phyloP scores from a whole-genome alignment of 352 stramenopile genomes.

The Achlya hypogyna region DNA sequence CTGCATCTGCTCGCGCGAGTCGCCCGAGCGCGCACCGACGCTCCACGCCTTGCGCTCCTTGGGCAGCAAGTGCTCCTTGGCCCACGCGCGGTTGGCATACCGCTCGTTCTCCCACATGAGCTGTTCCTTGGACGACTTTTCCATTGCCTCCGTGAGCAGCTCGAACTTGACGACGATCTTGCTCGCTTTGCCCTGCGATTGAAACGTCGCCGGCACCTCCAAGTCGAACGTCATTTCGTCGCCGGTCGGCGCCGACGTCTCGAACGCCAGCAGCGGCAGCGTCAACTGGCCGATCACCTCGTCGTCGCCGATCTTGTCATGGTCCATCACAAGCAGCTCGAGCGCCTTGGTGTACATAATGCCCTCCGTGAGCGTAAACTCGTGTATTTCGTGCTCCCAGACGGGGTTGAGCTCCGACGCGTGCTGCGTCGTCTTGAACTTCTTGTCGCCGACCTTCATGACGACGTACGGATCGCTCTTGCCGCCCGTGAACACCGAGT shows the following conservation, averaged over 20 bases:
- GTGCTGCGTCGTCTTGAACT: conserved; percentile 60
- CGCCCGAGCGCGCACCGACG: conserved; percentile 14
- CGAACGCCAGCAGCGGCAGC: conserved; percentile 12
- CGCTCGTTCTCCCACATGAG: conserved; percentile 21
- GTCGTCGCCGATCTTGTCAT: conserved; percentile 16
- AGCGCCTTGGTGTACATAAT: conserved; percentile 17
- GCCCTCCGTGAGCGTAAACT: conserved; percentile 19
- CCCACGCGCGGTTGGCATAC: conserved; percentile 1
- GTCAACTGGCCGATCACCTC: conserved; percentile 11
- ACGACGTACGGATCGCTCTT: conserved; percentile 80
- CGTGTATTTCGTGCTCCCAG: conserved; percentile 34
- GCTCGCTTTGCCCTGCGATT: conserved; percentile 1
- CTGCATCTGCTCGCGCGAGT: conserved; percentile 7
- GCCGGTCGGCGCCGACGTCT: background rate
- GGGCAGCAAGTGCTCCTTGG: background rate
- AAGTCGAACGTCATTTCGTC: conserved; percentile 1
- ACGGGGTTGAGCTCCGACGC: conserved; percentile 48
- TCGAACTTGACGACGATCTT: conserved; percentile 18
- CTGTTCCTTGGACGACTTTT: conserved; percentile 20
- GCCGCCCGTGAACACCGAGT: conserved; percentile 46
- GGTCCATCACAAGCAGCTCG: conserved; percentile 13
- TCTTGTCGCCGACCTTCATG: conserved; percentile 55
- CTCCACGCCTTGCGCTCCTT: conserved; percentile 19
- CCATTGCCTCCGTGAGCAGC: conserved; percentile 15
- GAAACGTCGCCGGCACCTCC: conserved; percentile 1